Conservation (phyloP, 305 asterid genomes). For the Fraxinus albicans region DNA sequence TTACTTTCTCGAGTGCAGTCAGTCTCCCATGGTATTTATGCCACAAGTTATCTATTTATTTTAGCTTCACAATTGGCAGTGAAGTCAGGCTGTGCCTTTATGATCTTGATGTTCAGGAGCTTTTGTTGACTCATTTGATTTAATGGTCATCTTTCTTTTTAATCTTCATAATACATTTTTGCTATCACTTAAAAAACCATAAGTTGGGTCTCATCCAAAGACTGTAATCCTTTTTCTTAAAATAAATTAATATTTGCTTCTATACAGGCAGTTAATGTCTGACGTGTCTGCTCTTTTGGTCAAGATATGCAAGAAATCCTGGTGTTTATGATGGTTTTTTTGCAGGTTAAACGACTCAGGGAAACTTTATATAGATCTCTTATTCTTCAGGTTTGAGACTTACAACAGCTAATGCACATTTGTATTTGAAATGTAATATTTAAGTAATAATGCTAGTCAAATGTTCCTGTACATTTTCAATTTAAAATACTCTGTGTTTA, state of each 20-base stretch:
- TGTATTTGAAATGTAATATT: constrained; percentile 9
- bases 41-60: neutral
- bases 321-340: constrained; percentile 3
- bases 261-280: neutral
- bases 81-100: neutral
- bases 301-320: constrained; percentile 1
- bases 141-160: neutral
- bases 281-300: neutral
- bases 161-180: neutral
- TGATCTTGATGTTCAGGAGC: neutral
- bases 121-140: neutral
- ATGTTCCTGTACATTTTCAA: neutral
- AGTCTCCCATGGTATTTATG: neutral
- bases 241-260: neutral
- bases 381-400: constrained; percentile 52
- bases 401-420: constrained; percentile 5
- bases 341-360: constrained; percentile 65
- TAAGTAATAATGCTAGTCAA: constrained; percentile 3
- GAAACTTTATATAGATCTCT: constrained; percentile 48
- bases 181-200: neutral
- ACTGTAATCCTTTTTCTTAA: neutral
- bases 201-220: neutral
- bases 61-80: constrained; percentile 13
- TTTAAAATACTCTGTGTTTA: constrained; percentile 20
- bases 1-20: neutral